phyloP scores from a whole-genome alignment of 495 filamentous ascomycete genomes.

The Poronia punctata region DNA sequence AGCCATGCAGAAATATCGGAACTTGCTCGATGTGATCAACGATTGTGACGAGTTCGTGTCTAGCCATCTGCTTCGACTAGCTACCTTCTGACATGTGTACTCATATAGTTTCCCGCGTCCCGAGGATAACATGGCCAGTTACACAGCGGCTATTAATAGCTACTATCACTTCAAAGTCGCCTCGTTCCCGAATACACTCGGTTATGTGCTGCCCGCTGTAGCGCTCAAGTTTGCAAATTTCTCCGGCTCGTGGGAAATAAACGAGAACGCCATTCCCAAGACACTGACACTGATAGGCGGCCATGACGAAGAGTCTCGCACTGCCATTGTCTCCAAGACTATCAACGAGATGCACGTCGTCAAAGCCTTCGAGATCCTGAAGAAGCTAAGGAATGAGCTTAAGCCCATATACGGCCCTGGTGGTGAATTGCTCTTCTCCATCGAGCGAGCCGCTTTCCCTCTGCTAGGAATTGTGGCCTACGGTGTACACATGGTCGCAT shows the following conservation, averaged over 20 bases:
- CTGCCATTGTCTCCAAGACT: not conserved
- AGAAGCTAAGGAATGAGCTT: conserved; percentile 68
- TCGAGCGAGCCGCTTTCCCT: conserved; percentile 18
- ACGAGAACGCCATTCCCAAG: not conserved
- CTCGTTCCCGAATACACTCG: not conserved
- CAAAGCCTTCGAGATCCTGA: conserved; percentile 54
- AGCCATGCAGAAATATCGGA: too few species aligned
- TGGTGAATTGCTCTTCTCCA: conserved; percentile 12
- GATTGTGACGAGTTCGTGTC: conserved; percentile 8
- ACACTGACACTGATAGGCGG: not conserved
- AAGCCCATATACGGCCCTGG: conserved; percentile 59
- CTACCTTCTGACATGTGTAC: not conserved
- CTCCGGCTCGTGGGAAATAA: not conserved
- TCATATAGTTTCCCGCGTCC: conserved; percentile 3
- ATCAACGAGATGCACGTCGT: conserved; percentile 42
- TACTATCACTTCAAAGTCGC: conserved; percentile 7
- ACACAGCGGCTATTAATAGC: not conserved
- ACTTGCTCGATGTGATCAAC: conserved; percentile 6
- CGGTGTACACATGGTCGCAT: conserved; percentile 37
- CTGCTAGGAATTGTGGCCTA: conserved; percentile 37
- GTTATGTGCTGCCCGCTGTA: conserved; percentile 4
- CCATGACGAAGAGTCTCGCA: not conserved
- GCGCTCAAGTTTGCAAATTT: not conserved
- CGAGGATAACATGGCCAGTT: not conserved
- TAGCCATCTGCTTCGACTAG: too few species aligned